A percentile compares a stretch with the other conserved stretches of the same genome.
These are phyloP conservation scores for Jatropha podagrica DNA, from an alignment of 441 rosid genomes.

Conservation along the genomic window DNA sequence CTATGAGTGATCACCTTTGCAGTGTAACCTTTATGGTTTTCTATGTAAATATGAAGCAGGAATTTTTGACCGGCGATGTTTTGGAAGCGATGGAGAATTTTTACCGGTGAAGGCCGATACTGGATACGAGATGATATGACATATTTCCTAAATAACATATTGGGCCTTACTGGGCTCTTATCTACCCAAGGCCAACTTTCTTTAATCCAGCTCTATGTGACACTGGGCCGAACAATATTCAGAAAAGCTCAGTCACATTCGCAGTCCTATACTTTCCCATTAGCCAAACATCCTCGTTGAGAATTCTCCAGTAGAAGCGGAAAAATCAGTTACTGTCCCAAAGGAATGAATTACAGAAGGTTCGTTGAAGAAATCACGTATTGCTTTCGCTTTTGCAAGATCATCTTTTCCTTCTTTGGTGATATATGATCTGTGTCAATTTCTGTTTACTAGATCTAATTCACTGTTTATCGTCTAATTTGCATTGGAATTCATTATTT, in stretches of 20 bases:
- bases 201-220: background rate
- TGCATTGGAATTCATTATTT: background rate
- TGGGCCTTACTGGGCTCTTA: background rate
- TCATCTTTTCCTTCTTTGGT: too few species aligned
- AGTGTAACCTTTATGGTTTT: background rate
- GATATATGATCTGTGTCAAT: too few species aligned
- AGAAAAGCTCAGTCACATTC: background rate
- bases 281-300: background rate
- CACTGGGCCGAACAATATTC: background rate
- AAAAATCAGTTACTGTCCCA: background rate
- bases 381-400: background rate
- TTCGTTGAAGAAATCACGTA: background rate
- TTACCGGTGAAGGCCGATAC: background rate
- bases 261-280: background rate
- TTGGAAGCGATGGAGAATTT: background rate
- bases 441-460: too few species aligned
- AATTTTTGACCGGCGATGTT: constrained; percentile 17
- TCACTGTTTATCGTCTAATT: too few species aligned
- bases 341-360: constrained; percentile 28
- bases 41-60: constrained; percentile 17
- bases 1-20: background rate
- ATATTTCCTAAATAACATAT: background rate
- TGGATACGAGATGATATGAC: too few species aligned
- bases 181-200: background rate
- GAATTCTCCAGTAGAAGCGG: background rate